Evolutionary conservation across 208 protist species (phyloP).

Genomic region (Zelonia costaricensis): DNA sequence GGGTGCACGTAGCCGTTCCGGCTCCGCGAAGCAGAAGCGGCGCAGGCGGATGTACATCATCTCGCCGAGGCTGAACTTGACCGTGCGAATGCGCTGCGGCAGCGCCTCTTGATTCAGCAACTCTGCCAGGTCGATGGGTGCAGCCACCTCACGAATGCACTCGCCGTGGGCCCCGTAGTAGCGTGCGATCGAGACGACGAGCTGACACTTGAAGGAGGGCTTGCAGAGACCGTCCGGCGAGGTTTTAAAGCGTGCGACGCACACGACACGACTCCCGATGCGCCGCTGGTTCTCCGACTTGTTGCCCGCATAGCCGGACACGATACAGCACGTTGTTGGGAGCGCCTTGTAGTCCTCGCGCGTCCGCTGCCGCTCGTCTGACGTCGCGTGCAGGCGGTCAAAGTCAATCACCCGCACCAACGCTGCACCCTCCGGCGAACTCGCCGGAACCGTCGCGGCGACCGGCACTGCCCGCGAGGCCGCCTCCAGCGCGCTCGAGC

Average conservation of each 20-base stretch:
- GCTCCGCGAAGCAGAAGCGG: slow-evolving; percentile 46
- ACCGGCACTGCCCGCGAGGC: slow-evolving; percentile 20
- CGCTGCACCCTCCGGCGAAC: background rate
- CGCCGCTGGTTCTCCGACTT: slow-evolving; percentile 33
- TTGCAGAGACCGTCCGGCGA: slow-evolving; percentile 67
- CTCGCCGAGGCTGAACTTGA: slow-evolving; percentile 54
- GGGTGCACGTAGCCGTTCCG: slow-evolving; percentile 31
- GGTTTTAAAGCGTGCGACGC: slow-evolving; percentile 68
- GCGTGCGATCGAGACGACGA: slow-evolving; percentile 44
- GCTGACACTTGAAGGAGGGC: slow-evolving; percentile 69
- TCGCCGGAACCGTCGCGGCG: background rate
- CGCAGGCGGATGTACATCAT: slow-evolving; percentile 61
- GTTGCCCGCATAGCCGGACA: slow-evolving; percentile 36
- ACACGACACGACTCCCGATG: slow-evolving; percentile 52
- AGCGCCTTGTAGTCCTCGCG: slow-evolving; percentile 42
- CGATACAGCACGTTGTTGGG: slow-evolving; percentile 61
- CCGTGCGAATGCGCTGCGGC: slow-evolving; percentile 38
- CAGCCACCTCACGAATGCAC: slow-evolving; percentile 16
- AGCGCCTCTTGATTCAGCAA: slow-evolving; percentile 60
- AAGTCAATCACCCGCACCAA: slow-evolving; percentile 50
- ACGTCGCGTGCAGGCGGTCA: slow-evolving; percentile 34
- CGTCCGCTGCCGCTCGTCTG: slow-evolving; percentile 44
- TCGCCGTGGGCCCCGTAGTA: slow-evolving; percentile 35
- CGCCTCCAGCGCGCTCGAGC: slow-evolving; percentile 7
- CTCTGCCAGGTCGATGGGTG: slow-evolving; percentile 49